These are phyloP conservation scores for Stipa capillata DNA, from an alignment of 176 grass and related monocot species.

Conservation along the genomic window DNA sequence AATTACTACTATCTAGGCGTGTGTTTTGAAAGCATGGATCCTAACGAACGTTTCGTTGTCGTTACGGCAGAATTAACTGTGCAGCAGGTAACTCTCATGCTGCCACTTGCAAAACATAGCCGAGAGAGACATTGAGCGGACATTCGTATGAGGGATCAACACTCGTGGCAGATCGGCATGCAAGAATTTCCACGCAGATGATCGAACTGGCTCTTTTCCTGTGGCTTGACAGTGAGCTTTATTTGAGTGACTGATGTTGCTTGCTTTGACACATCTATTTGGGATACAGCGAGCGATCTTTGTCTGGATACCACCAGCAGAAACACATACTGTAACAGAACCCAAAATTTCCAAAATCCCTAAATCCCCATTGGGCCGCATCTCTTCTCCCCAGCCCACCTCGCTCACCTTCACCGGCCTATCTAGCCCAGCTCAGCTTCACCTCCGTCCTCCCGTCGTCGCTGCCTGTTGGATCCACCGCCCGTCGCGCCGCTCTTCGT, in stretches of 20 bases:
- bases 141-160: no score
- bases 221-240: background rate
- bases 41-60: background rate
- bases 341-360: no score
- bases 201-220: background rate
- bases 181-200: background rate
- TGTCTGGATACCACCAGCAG: background rate
- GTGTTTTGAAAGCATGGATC: background rate
- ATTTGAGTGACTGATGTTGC: background rate
- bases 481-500: no score
- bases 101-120: background rate
- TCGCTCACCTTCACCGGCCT: no score
- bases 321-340: background rate
- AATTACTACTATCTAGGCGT: no score
- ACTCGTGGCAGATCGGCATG: background rate
- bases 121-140: background rate
- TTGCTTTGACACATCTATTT: background rate
- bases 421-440: no score
- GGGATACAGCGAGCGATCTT: background rate
- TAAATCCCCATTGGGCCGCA: no score
- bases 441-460: no score
- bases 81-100: no score
- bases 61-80: no score
- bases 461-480: no score
- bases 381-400: no score